Percentiles rank a stretch among this genome's conserved stretches.
These are phyloP conservation scores for Boletus coccyginus DNA, from an alignment of 768 basidiomycete genomes.

Conservation along the genomic window DNA sequence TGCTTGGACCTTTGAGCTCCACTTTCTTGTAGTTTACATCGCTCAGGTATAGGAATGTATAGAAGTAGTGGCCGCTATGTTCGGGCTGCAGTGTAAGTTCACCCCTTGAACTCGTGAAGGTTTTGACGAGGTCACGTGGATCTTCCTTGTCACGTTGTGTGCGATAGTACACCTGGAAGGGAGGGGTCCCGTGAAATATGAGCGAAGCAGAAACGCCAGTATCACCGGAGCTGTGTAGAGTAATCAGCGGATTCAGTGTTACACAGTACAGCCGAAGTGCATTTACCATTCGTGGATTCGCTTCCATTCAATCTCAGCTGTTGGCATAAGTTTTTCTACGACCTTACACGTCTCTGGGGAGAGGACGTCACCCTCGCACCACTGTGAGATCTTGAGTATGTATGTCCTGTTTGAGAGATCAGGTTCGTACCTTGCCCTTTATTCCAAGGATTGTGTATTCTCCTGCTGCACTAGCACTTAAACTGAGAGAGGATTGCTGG, in stretches of 20 bases:
- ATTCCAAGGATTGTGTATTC: conserved; percentile 73
- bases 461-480: conserved; percentile 63
- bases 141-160: conserved; percentile 69
- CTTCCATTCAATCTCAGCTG: conserved; percentile 85
- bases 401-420: neutral
- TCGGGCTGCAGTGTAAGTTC: conserved; percentile 86
- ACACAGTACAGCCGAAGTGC: neutral
- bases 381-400: conserved; percentile 32
- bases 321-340: conserved; percentile 70
- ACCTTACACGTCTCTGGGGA: conserved; percentile 81
- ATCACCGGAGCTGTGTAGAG: conserved; percentile 67
- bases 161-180: conserved; percentile 81
- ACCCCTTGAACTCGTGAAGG: conserved; percentile 67
- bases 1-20: conserved; percentile 69
- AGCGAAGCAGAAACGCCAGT: conserved; percentile 88
- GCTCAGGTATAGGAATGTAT: conserved; percentile 74
- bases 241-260: conserved; percentile 5
- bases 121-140: conserved; percentile 54
- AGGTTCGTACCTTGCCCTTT: conserved; percentile 54
- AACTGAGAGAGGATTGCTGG: conserved; percentile 41
- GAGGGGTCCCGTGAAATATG: conserved; percentile 83
- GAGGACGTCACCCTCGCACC: conserved; percentile 80
- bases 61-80: conserved; percentile 84
- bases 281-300: conserved; percentile 85
- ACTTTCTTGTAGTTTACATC: conserved; percentile 83